These are phyloP conservation scores for Uromyces viciae-fabae DNA, from an alignment of 1,284 basidiomycete species.

Conservation along the genomic window DNA sequence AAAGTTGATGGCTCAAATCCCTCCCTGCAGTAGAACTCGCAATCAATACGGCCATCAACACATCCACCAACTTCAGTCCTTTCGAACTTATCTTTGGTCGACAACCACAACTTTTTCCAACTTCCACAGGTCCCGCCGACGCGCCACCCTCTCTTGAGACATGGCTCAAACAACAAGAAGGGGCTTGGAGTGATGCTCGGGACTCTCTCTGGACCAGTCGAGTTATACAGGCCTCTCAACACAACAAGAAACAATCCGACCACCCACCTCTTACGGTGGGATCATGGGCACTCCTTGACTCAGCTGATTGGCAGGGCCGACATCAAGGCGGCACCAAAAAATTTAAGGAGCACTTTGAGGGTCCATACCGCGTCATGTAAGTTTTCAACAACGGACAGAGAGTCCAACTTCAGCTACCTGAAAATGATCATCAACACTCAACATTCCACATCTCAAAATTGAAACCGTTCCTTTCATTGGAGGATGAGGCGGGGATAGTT, in stretches of 20 bases:
- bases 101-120: background rate
- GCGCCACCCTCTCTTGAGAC: background rate
- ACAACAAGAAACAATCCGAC: background rate
- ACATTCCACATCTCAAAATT: conserved; percentile 6
- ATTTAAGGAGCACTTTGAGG: conserved; percentile 3
- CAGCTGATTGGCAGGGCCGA: conserved; percentile 1
- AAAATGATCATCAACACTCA: background rate
- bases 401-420: background rate
- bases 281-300: background rate
- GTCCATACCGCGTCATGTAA: background rate
- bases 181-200: background rate
- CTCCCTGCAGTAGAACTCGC: too few species aligned
- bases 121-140: background rate
- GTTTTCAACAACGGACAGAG: background rate
- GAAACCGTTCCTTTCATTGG: background rate
- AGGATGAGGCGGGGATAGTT: background rate
- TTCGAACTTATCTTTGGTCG: background rate
- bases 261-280: background rate
- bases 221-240: background rate
- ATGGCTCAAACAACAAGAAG: background rate
- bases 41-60: background rate
- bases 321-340: background rate
- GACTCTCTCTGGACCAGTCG: background rate
- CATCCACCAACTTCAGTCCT: background rate
- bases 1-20: too few species aligned